These are phyloP conservation scores for Apiospora kogelbergensis DNA, from an alignment of 2,329 filamentous ascomycete species.

Conservation along the genomic window DNA sequence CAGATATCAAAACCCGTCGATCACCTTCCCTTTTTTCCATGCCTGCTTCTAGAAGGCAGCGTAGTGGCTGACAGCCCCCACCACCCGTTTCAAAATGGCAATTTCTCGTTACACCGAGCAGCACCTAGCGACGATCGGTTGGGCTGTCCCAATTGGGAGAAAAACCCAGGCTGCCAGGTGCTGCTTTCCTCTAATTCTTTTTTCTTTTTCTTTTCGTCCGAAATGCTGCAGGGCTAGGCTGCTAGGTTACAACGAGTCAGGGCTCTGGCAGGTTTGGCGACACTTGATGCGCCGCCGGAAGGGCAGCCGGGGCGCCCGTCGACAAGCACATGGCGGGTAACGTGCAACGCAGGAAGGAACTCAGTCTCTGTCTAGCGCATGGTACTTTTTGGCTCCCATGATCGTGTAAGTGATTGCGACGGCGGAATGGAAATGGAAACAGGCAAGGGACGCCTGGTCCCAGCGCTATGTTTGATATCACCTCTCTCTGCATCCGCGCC, in stretches of 20 bases:
- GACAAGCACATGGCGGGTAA: neutral
- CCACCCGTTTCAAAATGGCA: neutral
- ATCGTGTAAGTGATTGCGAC: neutral
- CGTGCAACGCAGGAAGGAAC: neutral
- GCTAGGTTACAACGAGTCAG: neutral
- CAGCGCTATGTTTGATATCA: neutral
- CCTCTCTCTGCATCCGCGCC: neutral
- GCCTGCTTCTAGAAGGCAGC: conserved; percentile 10
- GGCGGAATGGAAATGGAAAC: neutral
- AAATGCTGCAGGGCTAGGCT: neutral
- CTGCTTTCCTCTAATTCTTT: neutral
- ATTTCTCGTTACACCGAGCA: neutral
- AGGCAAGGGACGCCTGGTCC: neutral
- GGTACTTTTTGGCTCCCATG: neutral
- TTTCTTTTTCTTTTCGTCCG: neutral
- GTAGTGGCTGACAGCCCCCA: neutral
- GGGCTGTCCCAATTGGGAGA: neutral
- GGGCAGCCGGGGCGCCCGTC: neutral
- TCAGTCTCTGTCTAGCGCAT: neutral
- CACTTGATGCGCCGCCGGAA: neutral
- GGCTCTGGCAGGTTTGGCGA: neutral
- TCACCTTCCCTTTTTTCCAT: conserved; percentile 13
- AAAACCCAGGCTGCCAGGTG: neutral
- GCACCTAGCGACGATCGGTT: conserved; percentile 1
- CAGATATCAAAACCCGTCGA: conserved; percentile 16